These are phyloP conservation scores for Kwoniella mangroviensis DNA, from an alignment of 768 basidiomycete species.

Conservation along the genomic window DNA sequence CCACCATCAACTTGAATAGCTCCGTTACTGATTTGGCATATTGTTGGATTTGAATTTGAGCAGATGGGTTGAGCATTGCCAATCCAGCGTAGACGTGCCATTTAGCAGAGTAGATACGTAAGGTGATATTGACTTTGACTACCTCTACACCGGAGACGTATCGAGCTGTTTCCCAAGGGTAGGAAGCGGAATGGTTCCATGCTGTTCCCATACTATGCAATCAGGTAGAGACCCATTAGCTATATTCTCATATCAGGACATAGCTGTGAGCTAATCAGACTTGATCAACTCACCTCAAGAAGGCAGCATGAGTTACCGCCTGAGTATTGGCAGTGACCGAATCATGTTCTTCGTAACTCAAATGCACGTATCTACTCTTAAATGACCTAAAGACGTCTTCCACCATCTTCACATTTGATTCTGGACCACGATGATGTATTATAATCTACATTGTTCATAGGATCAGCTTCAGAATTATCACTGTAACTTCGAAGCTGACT, in stretches of 20 bases:
- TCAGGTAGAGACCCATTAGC: too few species aligned
- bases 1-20: conserved; percentile 94
- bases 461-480: not conserved
- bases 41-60: conserved; percentile 84
- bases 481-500: conserved; percentile 37
- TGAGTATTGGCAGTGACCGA: conserved; percentile 96
- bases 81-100: conserved; percentile 99
- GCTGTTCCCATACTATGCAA: conserved; percentile 90
- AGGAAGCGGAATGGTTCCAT: conserved; percentile 75
- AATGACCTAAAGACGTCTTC: conserved; percentile 81
- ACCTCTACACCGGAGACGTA: conserved; percentile 98
- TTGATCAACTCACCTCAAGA: conserved; percentile 70
- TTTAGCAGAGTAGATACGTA: conserved; percentile 94
- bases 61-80: conserved; percentile 94
- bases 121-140: conserved; percentile 93
- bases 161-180: conserved; percentile 91
- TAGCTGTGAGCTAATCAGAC: not conserved
- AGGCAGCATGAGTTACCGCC: conserved; percentile 96
- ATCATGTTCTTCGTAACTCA: conserved; percentile 97
- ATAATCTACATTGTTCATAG: conserved; percentile 67
- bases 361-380: conserved; percentile 81
- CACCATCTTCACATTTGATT: conserved; percentile 74
- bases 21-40: conserved; percentile 83
- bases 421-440: conserved; percentile 80
- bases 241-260: not conserved